Base-by-base conservation (phyloP, 129 eudicot species). In the Erigeron canadensis region DNA sequence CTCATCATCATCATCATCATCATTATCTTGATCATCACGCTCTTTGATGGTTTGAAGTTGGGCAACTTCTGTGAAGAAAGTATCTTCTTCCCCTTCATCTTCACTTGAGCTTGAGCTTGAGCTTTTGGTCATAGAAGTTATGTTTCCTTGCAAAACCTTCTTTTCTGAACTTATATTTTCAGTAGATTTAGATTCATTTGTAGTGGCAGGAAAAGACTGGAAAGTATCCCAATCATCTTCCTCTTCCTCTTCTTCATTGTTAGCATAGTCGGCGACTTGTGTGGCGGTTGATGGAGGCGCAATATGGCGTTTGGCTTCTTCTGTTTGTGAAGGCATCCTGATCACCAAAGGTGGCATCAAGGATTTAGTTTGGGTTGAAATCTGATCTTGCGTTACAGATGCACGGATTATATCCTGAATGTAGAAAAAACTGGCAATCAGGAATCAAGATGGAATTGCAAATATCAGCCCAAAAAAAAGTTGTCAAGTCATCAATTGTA, bases 321-420 rank as follows among this genome's bases (percentile, higher is more conserved):
- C 84, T 19, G 69, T 76, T 61, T 87, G 91, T 66, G 76, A 63
- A 46, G 99, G 99, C 65, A 95, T 70, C 78, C 90, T 95, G 59
- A 90, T 95, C 28, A 81, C 88, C 68, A 87, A 83, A 54, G 91
- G 75, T 39, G 85, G 87, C 17, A 56, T 63, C 10, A 74, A 40
- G 42, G 93, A 65, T 76, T 84, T 83, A 47, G 72, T 42, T 47
- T 72, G 77, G 45, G 79, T 63, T 70, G 87, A 68, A 70, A 69
- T 79, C 76, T 86, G 86, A 19, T 84, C 98, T 89, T 94, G 97
- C 23, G 84, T 77, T 22, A 95, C 89, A 53, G 97, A 87, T 66
- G 97, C 91, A 77, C 99, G 97, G 56, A 95, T 86, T 54, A 90
- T 85, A 16, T 75, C 92, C 99, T 95, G 92, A 64, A 77, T 78